phyloP scores from a whole-genome alignment of 2,329 filamentous ascomycete species.

The Botrytis sinoallii region DNA sequence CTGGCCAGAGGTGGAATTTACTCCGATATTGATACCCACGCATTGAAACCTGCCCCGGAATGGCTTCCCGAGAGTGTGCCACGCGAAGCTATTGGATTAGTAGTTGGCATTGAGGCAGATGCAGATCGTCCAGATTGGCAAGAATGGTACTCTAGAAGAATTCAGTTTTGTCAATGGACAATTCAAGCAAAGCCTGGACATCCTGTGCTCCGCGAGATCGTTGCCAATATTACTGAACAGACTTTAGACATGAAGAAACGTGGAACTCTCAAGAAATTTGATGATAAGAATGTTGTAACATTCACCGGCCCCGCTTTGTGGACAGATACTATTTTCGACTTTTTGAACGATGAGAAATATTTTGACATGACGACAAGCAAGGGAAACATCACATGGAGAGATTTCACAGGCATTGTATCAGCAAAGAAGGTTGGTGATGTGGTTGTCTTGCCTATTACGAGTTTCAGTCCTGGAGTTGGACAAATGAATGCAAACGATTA shows the following conservation, averaged over 20 bases:
- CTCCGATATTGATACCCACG: conserved; percentile 86
- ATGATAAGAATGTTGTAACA: conserved; percentile 76
- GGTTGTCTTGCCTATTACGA: conserved; percentile 89
- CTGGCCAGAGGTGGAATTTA: conserved; percentile 81
- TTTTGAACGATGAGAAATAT: conserved; percentile 87
- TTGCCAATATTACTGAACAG: conserved; percentile 79
- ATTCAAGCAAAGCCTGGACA: conserved; percentile 95
- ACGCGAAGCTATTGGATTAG: conserved; percentile 73
- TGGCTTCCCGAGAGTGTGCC: conserved; percentile 84
- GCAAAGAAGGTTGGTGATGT: conserved; percentile 91
- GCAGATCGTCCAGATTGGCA: conserved; percentile 90
- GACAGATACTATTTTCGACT: conserved; percentile 89
- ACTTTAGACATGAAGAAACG: conserved; percentile 69
- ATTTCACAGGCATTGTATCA: conserved; percentile 83
- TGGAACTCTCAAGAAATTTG: conserved; percentile 57
- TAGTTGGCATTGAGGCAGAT: conserved; percentile 95
- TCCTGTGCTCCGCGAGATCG: conserved; percentile 82
- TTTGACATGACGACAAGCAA: conserved; percentile 71
- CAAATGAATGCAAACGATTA: conserved; percentile 89
- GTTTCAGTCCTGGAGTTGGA: conserved; percentile 90
- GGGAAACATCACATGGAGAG: conserved; percentile 75
- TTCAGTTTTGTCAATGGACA: conserved; percentile 99
- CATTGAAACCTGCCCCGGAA: conserved; percentile 75
- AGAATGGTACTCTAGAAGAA: conserved; percentile 91
- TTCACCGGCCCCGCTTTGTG: conserved; percentile 92